Evolutionary conservation across 73 alveolate genomes (phyloP), one percentile per base, ranked within the genome.

Genomic region (Paramecium caudatum): DNA sequence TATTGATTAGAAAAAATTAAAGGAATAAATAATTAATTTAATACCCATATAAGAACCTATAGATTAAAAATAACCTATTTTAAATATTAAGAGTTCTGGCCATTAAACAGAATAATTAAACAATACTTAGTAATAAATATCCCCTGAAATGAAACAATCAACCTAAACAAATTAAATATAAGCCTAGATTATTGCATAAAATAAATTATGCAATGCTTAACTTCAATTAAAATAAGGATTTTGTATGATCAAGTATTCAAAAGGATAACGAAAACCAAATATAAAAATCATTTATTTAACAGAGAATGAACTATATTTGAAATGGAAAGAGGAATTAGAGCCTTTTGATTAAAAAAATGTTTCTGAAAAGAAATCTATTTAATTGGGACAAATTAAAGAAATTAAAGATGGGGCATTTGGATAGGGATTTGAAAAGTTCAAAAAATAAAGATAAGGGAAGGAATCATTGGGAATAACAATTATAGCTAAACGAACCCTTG

Each of bases 261-360:
- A 32, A 6, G 50, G 50, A 10, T 68, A 68, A 16, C 25, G 84
- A 68, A 68, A 68, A 9, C 84, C 84, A 34, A 68, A 68, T 9
- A 34, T 34, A 4, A 68, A 37, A 68, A 37, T 68, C 4, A 68
- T 68, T 33, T 68, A 68, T 68, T 68, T 68, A 16, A 68, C 84
- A 27, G 47, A 32, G 34, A 68, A 68, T 68, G 50, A 68, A 34
- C 33, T 17, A 68, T 34, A 34, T 16, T 17, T 68, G 1, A 68
- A 68, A 32, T 68, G 84, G 84, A 68, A 68, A 5, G 84, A 68
- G 17, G 61, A 32, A 68, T 68, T 68, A 68, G 25, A 68, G 34
- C 84, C 84, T 3, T 68, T 34, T 33, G 84, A 68, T 32, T 15
- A 68, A 68, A 68, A 68, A 12, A 37, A 68, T 34, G 34, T 34